These are phyloP conservation scores for Xylariaceae sp. DNA, from an alignment of 2,329 filamentous ascomycete species.

Conservation along the genomic window DNA sequence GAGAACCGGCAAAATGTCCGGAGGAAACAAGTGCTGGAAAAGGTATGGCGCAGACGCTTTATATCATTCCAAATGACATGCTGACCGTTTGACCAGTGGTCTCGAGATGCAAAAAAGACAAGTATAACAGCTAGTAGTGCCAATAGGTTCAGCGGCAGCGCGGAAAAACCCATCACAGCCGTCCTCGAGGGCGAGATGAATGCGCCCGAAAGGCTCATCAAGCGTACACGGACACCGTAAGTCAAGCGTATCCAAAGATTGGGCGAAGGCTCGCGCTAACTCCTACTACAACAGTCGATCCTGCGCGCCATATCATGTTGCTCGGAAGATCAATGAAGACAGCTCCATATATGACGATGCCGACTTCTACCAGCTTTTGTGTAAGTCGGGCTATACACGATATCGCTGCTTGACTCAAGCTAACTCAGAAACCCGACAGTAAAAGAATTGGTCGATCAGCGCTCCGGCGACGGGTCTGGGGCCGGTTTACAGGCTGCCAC, in stretches of 20 bases:
- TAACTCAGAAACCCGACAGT: slow-evolving; percentile 36
- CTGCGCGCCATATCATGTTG: slow-evolving; percentile 66
- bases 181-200: slow-evolving; percentile 64
- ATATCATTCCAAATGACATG: background rate
- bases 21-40: slow-evolving; percentile 71
- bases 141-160: slow-evolving; percentile 47
- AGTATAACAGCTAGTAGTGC: slow-evolving; percentile 45
- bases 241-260: too few species aligned
- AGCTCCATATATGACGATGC: slow-evolving; percentile 80
- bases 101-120: slow-evolving; percentile 65
- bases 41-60: slow-evolving; percentile 5
- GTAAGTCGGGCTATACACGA: slow-evolving; percentile 5
- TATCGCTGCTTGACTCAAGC: background rate
- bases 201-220: slow-evolving; percentile 60
- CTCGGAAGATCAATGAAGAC: slow-evolving; percentile 52
- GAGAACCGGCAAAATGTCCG: slow-evolving; percentile 56
- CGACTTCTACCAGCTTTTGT: slow-evolving; percentile 86
- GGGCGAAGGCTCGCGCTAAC: too few species aligned
- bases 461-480: slow-evolving; percentile 60
- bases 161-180: slow-evolving; percentile 58
- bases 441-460: slow-evolving; percentile 88
- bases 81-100: slow-evolving; percentile 58
- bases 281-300: slow-evolving; percentile 47
- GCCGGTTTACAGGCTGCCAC: slow-evolving; percentile 43
- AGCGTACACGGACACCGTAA: slow-evolving; percentile 59